phyloP scores from a whole-genome alignment of 495 filamentous ascomycete species.

The Glonium stellatum region DNA sequence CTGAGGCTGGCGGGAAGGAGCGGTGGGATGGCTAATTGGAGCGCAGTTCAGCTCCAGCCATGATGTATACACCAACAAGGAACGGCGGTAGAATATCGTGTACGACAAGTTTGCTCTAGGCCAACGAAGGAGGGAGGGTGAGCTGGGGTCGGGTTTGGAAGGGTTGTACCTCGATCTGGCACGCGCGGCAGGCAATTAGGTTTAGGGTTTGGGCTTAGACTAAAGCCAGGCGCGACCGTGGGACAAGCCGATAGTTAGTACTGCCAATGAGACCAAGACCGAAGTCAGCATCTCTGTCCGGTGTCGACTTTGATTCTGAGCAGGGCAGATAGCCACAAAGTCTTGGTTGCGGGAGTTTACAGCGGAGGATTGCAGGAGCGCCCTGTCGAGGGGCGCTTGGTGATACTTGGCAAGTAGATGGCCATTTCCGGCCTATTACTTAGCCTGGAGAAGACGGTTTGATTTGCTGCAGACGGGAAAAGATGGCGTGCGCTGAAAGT shows the following conservation, averaged over 20 bases:
- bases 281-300: neutral
- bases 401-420: neutral
- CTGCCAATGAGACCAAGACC: neutral
- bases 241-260: neutral
- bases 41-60: neutral
- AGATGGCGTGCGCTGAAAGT: neutral
- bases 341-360: neutral
- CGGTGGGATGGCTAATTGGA: neutral
- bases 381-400: neutral
- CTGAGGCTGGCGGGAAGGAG: too few species aligned
- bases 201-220: neutral
- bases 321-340: neutral
- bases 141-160: neutral
- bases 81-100: neutral
- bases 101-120: neutral
- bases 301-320: neutral
- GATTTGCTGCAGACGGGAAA: neutral
- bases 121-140: neutral
- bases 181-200: neutral
- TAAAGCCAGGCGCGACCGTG: neutral
- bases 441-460: neutral
- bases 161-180: neutral
- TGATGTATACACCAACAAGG: neutral
- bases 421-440: too few species aligned
- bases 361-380: neutral